Percentiles rank a stretch among this genome's conserved stretches.
phyloP scores from a whole-genome alignment of 2,329 filamentous ascomycete species.

The Aspergillus persii region DNA sequence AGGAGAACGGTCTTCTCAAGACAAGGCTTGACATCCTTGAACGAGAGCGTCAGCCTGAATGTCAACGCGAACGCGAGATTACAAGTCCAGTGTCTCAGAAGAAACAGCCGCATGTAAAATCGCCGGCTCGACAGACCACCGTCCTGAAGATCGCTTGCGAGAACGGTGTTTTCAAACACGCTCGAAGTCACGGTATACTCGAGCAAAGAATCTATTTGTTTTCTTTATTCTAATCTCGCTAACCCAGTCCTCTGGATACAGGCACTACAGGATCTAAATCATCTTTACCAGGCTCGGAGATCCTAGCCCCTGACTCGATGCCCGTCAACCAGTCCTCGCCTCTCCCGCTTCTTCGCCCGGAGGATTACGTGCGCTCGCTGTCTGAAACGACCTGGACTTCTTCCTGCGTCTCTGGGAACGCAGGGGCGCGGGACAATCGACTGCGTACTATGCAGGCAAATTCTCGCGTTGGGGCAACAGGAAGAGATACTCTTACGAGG shows the following conservation, averaged over 20 bases:
- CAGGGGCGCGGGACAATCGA: not conserved
- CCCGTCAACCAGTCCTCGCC: not conserved
- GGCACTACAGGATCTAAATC: not conserved
- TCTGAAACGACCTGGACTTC: constrained; percentile 17
- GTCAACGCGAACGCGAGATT: too few relatives aligned
- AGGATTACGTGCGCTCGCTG: not conserved
- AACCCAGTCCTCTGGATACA: not conserved
- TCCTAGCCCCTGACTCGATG: constrained; percentile 18
- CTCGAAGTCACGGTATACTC: not conserved
- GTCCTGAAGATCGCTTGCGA: not conserved
- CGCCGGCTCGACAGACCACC: not conserved
- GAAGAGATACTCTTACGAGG: not conserved
- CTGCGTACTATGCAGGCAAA: not conserved
- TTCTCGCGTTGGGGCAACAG: constrained; percentile 13
- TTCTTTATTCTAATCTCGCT: not conserved
- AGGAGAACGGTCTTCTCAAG: constrained; percentile 4
- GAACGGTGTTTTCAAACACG: not conserved
- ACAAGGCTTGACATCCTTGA: not conserved
- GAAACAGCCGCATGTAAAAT: not conserved
- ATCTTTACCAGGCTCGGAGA: not conserved
- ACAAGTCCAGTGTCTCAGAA: too few relatives aligned
- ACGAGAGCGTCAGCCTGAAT: not conserved
- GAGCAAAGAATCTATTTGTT: not conserved
- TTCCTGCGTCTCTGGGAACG: not conserved
- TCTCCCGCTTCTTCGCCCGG: not conserved